Evolutionary conservation across 768 basidiomycete genomes (phyloP), one percentile per base, ranked within the genome.

Genomic region (Lactarius deliciosus): DNA sequence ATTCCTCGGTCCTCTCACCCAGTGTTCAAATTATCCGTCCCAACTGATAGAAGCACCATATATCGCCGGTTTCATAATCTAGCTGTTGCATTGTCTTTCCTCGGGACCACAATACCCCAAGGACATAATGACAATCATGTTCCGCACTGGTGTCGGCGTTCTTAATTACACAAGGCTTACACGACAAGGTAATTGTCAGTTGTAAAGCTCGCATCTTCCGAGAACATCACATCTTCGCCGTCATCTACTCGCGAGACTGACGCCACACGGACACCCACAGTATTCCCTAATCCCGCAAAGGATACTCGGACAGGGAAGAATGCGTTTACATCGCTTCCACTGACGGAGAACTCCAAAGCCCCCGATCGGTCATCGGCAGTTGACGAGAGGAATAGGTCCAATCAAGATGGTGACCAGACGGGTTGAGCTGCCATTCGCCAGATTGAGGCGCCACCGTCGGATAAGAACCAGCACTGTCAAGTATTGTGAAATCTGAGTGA

Each of bases 281-380:
- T 76, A 72, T 89, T 92, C 9, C 92, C 91, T 70, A 90, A 83
- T 0, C 86, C 90, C 59, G 89, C 86, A 73, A 98, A 98, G 1
- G 82, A 77, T 1, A 96, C 88, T 41, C 83, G 82, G 58, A 99
- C 93, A 2, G 96, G 96, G 92, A 98, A 99, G 81, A 97, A 96
- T 11, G 84, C 85, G 4, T 85, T 87, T 0, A 82, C 77, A 69
- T 96, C 94, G 68, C 94, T 91, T 4, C 93, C 94, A 9, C 86
- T 87, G 58, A 94, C 87, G 50, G 83, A 89, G 78, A 98, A 98
- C 72, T 98, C 92, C 71, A 98, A 80, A n/a, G 87, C 91, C 10
- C 96, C 96, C 1, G 88, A 89, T 40, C 85, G 83, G 60, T 87
- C 87, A 13, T 81, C 77, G 0, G 83, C 71, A 4, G n/a, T 86